Conservation (phyloP, 345 rosid genomes). For the Salix viminalis region DNA sequence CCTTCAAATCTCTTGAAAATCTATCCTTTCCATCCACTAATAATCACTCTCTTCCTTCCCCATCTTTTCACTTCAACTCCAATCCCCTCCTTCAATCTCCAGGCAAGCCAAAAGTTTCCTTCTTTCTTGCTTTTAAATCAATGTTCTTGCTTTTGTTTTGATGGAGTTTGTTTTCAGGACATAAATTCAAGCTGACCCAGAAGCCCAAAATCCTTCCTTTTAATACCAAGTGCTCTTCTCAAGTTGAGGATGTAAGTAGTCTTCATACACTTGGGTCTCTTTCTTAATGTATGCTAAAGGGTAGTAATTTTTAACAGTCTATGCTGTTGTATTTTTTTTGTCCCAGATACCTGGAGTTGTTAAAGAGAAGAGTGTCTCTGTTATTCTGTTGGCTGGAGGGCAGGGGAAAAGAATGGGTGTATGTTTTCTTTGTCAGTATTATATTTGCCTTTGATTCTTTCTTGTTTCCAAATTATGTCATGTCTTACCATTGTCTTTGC, state of each 20-base stretch:
- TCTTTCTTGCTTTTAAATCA: no score
- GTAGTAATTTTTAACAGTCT: not conserved
- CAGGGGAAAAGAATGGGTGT: constrained; percentile 95
- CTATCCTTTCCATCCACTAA: no score
- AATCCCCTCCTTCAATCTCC: no score
- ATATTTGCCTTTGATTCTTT: not conserved
- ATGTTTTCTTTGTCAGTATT: constrained; percentile 16
- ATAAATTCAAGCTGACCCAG: not conserved
- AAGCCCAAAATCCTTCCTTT: not conserved
- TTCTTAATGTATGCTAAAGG: not conserved
- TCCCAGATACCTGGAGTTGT: constrained; percentile 40
- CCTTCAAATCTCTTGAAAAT: no score
- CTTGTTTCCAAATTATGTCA: not conserved
- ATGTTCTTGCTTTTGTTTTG: not conserved
- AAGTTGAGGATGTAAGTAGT: not conserved
- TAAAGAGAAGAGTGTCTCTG: constrained; percentile 71
- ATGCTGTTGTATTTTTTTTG: not conserved
- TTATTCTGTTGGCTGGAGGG: constrained; percentile 88
- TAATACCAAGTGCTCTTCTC: not conserved
- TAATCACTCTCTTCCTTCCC: no score
- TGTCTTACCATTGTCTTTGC: no score
- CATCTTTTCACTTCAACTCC: no score
- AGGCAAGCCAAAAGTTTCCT: no score
- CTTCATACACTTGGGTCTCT: not conserved
- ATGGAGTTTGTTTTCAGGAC: not conserved